Conservation (phyloP, 2,329 filamentous ascomycete species). For the Venturia oleaginea region DNA sequence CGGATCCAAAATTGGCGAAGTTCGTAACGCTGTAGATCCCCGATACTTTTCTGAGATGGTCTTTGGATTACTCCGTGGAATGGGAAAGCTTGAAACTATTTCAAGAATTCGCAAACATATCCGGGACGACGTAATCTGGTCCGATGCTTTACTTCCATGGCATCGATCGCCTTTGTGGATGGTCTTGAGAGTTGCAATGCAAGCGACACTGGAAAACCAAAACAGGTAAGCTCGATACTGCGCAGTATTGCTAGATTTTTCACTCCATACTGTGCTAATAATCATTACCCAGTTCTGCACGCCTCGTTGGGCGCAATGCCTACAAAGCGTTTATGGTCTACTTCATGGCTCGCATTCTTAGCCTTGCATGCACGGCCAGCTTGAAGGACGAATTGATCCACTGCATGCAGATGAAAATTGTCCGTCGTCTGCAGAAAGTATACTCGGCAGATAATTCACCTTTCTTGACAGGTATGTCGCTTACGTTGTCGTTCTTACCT, state of each 20-base stretch:
- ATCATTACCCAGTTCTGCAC: neutral
- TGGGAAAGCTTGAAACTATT: conserved; percentile 40
- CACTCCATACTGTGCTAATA: too few relatives aligned
- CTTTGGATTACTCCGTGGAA: conserved; percentile 43
- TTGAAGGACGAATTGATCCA: neutral
- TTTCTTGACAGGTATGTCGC: too few relatives aligned
- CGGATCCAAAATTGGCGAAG: conserved; percentile 39
- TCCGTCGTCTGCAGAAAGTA: neutral
- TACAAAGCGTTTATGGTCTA: neutral
- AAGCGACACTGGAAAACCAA: conserved; percentile 28
- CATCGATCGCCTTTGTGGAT: conserved; percentile 55
- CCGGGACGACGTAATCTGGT: conserved; percentile 52
- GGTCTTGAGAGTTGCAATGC: conserved; percentile 48
- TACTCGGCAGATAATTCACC: too few relatives aligned
- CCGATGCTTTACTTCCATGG: conserved; percentile 46
- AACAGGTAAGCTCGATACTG: too few relatives aligned
- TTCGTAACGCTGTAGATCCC: conserved; percentile 49
- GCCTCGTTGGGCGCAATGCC: too few relatives aligned
- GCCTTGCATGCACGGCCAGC: neutral
- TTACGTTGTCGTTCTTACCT: too few relatives aligned
- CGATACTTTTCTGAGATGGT: conserved; percentile 51
- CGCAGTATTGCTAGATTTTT: too few relatives aligned
- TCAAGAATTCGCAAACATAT: conserved; percentile 42
- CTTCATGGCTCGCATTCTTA: neutral
- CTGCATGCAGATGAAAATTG: neutral